A percentile compares a stretch with the other conserved stretches of the same genome.
Conservation (phyloP, 129 eudicot genomes). For the Lactuca sativa region DNA sequence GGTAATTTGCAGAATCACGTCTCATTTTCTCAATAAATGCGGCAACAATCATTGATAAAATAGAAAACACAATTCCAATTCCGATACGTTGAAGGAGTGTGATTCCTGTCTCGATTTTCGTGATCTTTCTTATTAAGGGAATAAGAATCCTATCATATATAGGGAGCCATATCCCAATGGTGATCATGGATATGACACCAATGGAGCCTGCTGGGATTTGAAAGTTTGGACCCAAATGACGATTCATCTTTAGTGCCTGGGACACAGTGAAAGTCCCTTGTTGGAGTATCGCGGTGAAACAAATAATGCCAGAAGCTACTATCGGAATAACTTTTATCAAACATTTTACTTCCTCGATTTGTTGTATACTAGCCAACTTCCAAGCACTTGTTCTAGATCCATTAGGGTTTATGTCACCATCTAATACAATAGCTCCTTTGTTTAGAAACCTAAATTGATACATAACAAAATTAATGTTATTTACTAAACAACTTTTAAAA, state of each 20-base stretch:
- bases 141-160: slow-evolving; percentile 70
- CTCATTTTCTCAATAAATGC: slow-evolving; percentile 67
- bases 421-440: slow-evolving; percentile 73
- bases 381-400: slow-evolving; percentile 51
- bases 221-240: slow-evolving; percentile 65
- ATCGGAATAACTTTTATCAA: slow-evolving; percentile 65
- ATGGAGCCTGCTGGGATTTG: slow-evolving; percentile 80
- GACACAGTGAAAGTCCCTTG: slow-evolving; percentile 73
- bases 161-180: slow-evolving; percentile 79
- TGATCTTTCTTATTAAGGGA: slow-evolving; percentile 58
- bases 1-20: slow-evolving; percentile 46
- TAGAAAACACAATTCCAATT: slow-evolving; percentile 61
- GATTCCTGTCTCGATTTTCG: slow-evolving; percentile 74
- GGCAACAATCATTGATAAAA: slow-evolving; percentile 72
- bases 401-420: slow-evolving; percentile 61
- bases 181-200: slow-evolving; percentile 61
- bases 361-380: slow-evolving; percentile 73
- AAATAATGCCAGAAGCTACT: slow-evolving; percentile 73
- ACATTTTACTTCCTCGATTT: slow-evolving; percentile 78
- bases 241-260: slow-evolving; percentile 81
- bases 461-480: neutral
- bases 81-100: slow-evolving; percentile 83
- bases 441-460: slow-evolving; percentile 54
- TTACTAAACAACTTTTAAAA: too few relatives aligned
- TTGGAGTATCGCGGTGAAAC: slow-evolving; percentile 66